A percentile compares a stretch with the other conserved stretches of the same genome.
Conservation (phyloP, 139 green algal species). For the Chlamydomonas schloesseri region DNA sequence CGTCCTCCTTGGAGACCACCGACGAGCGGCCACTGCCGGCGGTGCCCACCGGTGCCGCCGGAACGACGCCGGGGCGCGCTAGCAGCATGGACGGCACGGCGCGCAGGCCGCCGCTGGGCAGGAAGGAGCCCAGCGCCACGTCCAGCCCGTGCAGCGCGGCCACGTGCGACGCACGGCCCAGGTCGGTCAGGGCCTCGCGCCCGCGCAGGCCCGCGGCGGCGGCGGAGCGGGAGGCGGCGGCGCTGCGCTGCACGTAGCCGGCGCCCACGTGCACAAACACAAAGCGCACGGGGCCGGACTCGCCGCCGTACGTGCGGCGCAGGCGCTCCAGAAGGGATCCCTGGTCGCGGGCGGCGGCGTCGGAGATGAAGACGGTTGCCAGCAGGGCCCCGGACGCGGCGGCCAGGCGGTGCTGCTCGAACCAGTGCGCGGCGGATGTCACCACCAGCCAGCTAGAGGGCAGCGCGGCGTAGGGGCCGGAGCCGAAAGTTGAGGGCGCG, state of each 20-base stretch:
- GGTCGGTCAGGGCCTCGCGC: background rate
- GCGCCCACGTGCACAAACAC: constrained; percentile 11
- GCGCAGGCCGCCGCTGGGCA: background rate
- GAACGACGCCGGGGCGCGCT: too few species aligned
- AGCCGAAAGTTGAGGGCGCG: too few species aligned
- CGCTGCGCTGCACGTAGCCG: background rate
- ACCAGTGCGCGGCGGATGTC: constrained; percentile 17
- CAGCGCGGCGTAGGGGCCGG: too few species aligned
- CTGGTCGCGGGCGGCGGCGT: constrained; percentile 14
- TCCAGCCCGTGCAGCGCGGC: constrained; percentile 17
- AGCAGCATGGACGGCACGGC: constrained; percentile 26
- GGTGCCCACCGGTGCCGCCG: too few species aligned
- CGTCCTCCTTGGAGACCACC: too few species aligned
- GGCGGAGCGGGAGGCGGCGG: background rate
- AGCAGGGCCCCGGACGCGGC: constrained; percentile 1
- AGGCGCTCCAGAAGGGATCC: background rate
- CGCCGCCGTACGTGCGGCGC: background rate
- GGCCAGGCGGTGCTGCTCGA: constrained; percentile 24
- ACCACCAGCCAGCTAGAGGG: background rate
- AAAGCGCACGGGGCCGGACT: too few species aligned
- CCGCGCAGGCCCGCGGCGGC: background rate
- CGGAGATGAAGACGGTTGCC: constrained; percentile 37
- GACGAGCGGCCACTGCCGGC: too few species aligned
- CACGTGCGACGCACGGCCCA: background rate
- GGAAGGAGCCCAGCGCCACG: constrained; percentile 14